A percentile compares a stretch with the other conserved stretches of the same genome.
phyloP scores from a whole-genome alignment of 1,284 basidiomycete genomes.

The Papiliotrema nemorosa region DNA sequence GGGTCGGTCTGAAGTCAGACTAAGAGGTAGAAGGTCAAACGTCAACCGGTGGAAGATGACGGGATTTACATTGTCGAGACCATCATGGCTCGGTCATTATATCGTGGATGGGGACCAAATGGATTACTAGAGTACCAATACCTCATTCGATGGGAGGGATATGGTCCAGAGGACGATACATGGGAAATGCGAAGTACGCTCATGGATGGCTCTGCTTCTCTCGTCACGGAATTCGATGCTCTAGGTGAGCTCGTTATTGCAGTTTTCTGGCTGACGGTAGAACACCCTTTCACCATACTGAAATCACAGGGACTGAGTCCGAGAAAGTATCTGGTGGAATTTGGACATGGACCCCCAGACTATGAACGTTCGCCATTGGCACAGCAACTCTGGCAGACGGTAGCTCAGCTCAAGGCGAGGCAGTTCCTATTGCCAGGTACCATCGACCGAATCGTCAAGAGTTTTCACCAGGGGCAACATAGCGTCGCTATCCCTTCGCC shows the following conservation, averaged over 20 bases:
- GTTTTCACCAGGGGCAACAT: not conserved
- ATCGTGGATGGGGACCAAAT: constrained; percentile 4
- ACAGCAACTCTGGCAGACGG: constrained; percentile 21
- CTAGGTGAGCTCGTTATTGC: constrained; percentile 10
- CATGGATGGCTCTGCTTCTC: constrained; percentile 51
- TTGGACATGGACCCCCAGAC: constrained; percentile 2
- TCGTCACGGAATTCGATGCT: constrained; percentile 48
- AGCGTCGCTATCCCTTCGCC: too few species aligned
- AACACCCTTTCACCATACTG: constrained; percentile 27
- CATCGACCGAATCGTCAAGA: constrained; percentile 5
- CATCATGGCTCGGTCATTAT: constrained; percentile 28
- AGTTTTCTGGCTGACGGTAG: not conserved
- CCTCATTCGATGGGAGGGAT: constrained; percentile 62
- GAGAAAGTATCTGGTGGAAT: constrained; percentile 18
- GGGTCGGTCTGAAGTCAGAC: not conserved
- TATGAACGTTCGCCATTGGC: constrained; percentile 17
- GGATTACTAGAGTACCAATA: constrained; percentile 47
- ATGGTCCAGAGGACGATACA: constrained; percentile 57
- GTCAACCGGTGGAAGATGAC: not conserved
- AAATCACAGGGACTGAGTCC: not conserved
- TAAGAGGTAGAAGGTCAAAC: not conserved
- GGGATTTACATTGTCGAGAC: constrained; percentile 10
- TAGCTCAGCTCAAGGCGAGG: constrained; percentile 11
- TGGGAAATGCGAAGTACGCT: constrained; percentile 60
- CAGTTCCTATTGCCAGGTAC: not conserved